Evolutionary conservation across 202 grass and related monocot species (phyloP).

Genomic region (Carex arenaria): DNA sequence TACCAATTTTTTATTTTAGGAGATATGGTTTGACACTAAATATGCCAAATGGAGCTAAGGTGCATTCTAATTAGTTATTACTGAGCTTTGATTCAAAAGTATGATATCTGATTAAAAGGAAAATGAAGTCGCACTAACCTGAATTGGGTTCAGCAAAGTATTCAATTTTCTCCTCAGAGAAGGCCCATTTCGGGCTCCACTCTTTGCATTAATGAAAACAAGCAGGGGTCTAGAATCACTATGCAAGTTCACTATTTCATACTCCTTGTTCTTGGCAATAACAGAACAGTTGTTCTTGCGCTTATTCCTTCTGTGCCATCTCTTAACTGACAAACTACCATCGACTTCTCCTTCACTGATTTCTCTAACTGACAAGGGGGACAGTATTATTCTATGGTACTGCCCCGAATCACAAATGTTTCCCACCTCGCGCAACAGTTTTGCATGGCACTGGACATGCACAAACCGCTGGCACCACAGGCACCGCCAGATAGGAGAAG

Average conservation of each 20-base stretch:
- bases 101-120: background rate
- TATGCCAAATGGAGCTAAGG: background rate
- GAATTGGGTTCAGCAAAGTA: constrained; percentile 79
- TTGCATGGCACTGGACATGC: constrained; percentile 79
- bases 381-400: constrained; percentile 59
- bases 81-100: background rate
- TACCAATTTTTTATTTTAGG: background rate
- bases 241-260: constrained; percentile 57
- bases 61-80: background rate
- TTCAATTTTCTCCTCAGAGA: constrained; percentile 87
- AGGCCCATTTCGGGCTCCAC: constrained; percentile 60
- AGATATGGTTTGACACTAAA: background rate
- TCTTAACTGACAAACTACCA: constrained; percentile 37
- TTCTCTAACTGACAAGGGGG: constrained; percentile 76
- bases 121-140: constrained; percentile 41
- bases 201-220: constrained; percentile 92
- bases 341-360: constrained; percentile 28
- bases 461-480: constrained; percentile 83
- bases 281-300: constrained; percentile 40
- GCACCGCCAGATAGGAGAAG: constrained; percentile 86
- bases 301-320: constrained; percentile 39
- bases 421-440: constrained; percentile 47
- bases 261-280: constrained; percentile 34
- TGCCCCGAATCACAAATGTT: constrained; percentile 72
- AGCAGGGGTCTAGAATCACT: constrained; percentile 71